Evolutionary conservation across 805 yeast species (phyloP).

Genomic region (Candida rishiriensis): DNA sequence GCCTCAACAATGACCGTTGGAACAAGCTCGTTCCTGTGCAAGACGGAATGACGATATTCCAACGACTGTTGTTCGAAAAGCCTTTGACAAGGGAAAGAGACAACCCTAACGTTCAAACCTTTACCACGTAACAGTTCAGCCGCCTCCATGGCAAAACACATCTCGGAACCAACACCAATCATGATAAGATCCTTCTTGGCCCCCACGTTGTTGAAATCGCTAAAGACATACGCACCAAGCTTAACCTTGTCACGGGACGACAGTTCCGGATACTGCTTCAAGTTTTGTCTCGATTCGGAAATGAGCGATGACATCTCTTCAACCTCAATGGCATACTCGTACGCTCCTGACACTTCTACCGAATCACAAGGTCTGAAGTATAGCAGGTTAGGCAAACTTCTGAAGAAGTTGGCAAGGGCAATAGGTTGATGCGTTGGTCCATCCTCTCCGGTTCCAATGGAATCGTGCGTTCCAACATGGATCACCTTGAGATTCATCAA

Average conservation of each 20-base stretch:
- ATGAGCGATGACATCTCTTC: slow-evolving; percentile 63
- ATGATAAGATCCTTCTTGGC: slow-evolving; percentile 49
- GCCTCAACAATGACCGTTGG: slow-evolving; percentile 94
- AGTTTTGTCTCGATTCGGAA: slow-evolving; percentile 78
- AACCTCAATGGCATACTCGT: slow-evolving; percentile 57
- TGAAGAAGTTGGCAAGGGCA: slow-evolving; percentile 72
- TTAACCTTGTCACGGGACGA: slow-evolving; percentile 74
- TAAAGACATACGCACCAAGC: slow-evolving; percentile 86
- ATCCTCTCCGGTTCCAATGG: slow-evolving; percentile 88
- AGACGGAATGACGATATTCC: slow-evolving; percentile 76
- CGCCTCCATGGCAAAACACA: slow-evolving; percentile 74
- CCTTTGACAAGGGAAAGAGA: slow-evolving; percentile 87
- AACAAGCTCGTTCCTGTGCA: slow-evolving; percentile 74
- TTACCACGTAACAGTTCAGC: slow-evolving; percentile 59
- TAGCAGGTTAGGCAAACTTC: slow-evolving; percentile 75
- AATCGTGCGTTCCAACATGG: slow-evolving; percentile 88
- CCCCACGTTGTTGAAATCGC: slow-evolving; percentile 56
- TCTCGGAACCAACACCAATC: slow-evolving; percentile 94
- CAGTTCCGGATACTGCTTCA: slow-evolving; percentile 90
- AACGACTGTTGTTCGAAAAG: slow-evolving; percentile 83
- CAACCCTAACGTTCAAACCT: slow-evolving; percentile 75
- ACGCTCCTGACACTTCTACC: slow-evolving; percentile 80
- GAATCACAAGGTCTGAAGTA: slow-evolving; percentile 94
- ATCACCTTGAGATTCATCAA: slow-evolving; percentile 75
- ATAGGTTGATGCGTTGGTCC: slow-evolving; percentile 94